Evolutionary conservation across 106 monocot genomes (phyloP).

Genomic region (Platanthera zijinensis): DNA sequence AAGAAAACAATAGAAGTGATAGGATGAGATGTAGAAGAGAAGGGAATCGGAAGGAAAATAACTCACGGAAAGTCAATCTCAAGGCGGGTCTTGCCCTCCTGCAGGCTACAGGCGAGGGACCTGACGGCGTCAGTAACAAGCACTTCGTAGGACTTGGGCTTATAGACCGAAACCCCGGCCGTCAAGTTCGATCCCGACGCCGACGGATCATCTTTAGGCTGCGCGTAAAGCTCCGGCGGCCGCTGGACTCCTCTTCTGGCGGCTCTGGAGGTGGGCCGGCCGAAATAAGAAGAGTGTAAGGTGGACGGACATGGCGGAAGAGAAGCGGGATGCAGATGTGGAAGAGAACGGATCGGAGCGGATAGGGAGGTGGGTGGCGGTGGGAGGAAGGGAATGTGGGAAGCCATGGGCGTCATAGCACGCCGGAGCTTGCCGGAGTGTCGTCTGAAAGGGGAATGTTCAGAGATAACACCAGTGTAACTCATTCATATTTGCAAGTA

Average conservation of each 20-base stretch:
- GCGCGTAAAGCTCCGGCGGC: background rate
- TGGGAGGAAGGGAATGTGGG: background rate
- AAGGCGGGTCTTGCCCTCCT: constrained; percentile 84
- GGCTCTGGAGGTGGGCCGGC: background rate
- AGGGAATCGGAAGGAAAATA: background rate
- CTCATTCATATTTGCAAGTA: too few species aligned
- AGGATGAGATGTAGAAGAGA: background rate
- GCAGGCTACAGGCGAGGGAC: constrained; percentile 63
- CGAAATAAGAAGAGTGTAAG: background rate
- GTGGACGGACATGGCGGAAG: background rate
- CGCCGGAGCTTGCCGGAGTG: background rate
- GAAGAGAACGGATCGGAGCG: background rate
- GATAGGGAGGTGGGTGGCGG: background rate
- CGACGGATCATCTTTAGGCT: background rate
- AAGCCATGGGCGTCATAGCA: background rate
- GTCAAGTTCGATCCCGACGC: constrained; percentile 17
- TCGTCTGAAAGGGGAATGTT: too few species aligned
- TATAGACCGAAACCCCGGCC: constrained; percentile 79
- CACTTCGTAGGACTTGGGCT: constrained; percentile 84
- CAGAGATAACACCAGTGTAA: too few species aligned
- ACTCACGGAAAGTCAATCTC: constrained; percentile 98
- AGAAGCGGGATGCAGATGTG: background rate
- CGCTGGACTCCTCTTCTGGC: background rate
- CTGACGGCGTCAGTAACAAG: constrained; percentile 73
- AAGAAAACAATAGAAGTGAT: background rate